Evolutionary conservation across 805 yeast species (phyloP), one percentile per base, ranked within the genome.

Genomic region (Kazachstania africana): DNA sequence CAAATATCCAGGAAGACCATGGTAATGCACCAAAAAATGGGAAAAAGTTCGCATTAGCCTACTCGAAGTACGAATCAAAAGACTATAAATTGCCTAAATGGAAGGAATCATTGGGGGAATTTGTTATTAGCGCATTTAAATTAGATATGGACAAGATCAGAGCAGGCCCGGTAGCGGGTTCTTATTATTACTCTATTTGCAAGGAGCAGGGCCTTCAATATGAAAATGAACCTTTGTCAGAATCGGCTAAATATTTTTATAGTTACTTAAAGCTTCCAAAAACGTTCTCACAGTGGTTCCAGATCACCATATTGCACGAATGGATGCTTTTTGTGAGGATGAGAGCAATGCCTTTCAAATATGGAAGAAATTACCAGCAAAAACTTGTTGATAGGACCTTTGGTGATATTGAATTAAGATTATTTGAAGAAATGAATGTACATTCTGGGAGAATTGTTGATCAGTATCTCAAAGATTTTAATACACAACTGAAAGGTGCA

Each of bases 231-330:
- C 76, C 72, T 24, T 60, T 81, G 25, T 69, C 81, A 4, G 74
- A 70, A 13, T 69, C 81, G 4, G 95, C 95, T 2, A 63, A 62
- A 33, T 91, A 83, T 52, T 91, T 84, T 66, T 91, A 84, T 52
- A 80, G 82, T 33, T 80, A 87, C 9, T 62, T 91, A 35, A 77
- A 72, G 16, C 62, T 91, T 48, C 95, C 95, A 22, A 67, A 70
- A 50, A 78, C 96, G 1, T 87, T 88, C 50, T 74, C 88, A n/a
- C 94, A 85, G 56, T 88, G 95, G 95, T 88, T 78, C 55, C 97
- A 88, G 59, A 79, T 91, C 39, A 81, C 95, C 5, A 65, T 78
- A 1, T 65, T 91, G 43, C 98, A 91, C 56, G 75, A 82, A 37
- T 91, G 99, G 99, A 76, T 91, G 49, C 65, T 91, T 28, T 78